Conservation (phyloP, 306 rosid species). For the Cicer pinnatifidum region DNA sequence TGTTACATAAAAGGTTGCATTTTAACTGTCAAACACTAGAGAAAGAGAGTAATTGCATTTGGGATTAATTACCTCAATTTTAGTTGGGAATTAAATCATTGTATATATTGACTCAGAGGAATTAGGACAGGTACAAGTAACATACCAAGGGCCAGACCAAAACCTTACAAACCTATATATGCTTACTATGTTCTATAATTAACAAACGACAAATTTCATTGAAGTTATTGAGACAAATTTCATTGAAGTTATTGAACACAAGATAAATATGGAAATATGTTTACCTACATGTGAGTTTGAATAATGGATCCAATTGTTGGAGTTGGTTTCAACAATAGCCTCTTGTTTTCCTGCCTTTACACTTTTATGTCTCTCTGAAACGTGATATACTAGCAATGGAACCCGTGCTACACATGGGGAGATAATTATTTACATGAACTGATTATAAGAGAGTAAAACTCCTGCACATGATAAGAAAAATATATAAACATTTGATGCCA, state of each 20-base stretch:
- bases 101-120: conserved; percentile 1
- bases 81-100: conserved; percentile 3
- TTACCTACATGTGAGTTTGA: conserved; percentile 25
- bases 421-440: no score
- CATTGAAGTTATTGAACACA: conserved; percentile 5
- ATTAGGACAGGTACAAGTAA: conserved; percentile 18
- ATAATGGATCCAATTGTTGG: conserved; percentile 24
- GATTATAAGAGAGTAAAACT: no score
- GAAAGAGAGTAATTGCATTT: conserved; percentile 32
- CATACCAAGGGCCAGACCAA: conserved; percentile 20
- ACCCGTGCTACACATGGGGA: no score
- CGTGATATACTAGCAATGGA: background rate
- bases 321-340: conserved; percentile 12
- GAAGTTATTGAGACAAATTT: conserved; percentile 4
- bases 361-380: conserved; percentile 39
- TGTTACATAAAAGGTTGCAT: conserved; percentile 36
- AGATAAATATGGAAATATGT: conserved; percentile 31
- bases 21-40: conserved; percentile 33
- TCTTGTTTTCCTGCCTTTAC: background rate
- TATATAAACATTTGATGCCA: no score
- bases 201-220: background rate
- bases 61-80: conserved; percentile 36
- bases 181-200: conserved; percentile 12
- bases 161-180: conserved; percentile 1
- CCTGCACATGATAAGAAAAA: no score